Evolutionary conservation across 257 asterid species (phyloP).

Genomic region (Solanum bulbocastanum): DNA sequence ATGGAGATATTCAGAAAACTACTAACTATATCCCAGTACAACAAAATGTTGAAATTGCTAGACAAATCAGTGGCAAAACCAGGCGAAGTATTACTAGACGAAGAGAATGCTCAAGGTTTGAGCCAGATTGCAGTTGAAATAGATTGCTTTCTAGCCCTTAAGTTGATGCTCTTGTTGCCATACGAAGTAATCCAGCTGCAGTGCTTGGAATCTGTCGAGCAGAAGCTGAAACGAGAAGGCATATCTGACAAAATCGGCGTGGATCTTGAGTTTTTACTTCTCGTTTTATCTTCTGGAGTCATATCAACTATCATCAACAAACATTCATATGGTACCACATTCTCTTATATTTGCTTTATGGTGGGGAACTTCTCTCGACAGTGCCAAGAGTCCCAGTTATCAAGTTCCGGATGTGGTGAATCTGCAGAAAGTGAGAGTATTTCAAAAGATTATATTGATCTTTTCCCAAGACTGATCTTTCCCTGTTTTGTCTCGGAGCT

Average conservation of each 20-base stretch:
- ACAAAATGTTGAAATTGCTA: conserved; percentile 40
- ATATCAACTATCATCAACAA: conserved; percentile 33
- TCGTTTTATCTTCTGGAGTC: conserved; percentile 63
- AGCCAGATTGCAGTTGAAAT: conserved; percentile 30
- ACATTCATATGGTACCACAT: conserved; percentile 46
- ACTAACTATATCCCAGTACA: conserved; percentile 22
- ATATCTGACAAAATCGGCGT: conserved; percentile 27
- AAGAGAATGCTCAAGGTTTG: conserved; percentile 40
- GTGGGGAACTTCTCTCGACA: conserved; percentile 60
- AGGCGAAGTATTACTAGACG: conserved; percentile 38
- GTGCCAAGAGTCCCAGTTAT: conserved; percentile 42
- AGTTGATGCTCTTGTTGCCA: conserved; percentile 50
- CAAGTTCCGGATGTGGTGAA: conserved; percentile 3
- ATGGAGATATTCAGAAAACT: conserved; percentile 39
- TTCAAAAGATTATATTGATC: neutral
- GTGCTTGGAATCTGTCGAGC: conserved; percentile 76
- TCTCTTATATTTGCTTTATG: conserved; percentile 70
- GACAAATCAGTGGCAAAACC: conserved; percentile 34
- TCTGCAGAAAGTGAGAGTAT: conserved; percentile 7
- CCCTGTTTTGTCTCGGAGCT: conserved; percentile 78
- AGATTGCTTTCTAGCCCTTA: conserved; percentile 57
- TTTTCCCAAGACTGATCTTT: conserved; percentile 48
- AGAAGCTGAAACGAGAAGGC: conserved; percentile 55
- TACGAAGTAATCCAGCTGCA: conserved; percentile 38
- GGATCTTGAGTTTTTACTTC: conserved; percentile 44